Base-by-base conservation (phyloP, 441 rosid species). In the Populus trichocarpa region DNA sequence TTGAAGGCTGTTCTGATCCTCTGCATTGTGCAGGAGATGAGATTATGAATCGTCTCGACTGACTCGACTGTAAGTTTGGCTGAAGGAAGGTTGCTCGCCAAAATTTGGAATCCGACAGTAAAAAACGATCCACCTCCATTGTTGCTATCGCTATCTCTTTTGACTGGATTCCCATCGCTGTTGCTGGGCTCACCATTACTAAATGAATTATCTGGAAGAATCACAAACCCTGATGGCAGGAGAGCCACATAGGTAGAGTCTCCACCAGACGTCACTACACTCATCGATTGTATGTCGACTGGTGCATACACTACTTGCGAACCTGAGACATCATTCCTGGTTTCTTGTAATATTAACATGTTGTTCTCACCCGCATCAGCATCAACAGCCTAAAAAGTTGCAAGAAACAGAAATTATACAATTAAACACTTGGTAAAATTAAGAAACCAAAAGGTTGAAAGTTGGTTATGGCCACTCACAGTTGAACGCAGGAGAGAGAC, bases 291-390 rank as follows among this genome's bases (percentile, higher is more conserved):
- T 0, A 91, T 74, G 84, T 92, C 98, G 50, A 95, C 96, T 0
- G 99, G 98, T 40, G 97, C 94, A 84, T 93, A 92, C 25, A 92
- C 94, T 0, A 95, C 88, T 67, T 85, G 81, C 35, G 98, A 93
- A 42, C 96, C 94, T 10, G 97, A 81, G 1, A 91, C 87, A 84
- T 92, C 99, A 76, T 86, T 87, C 86, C 93, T 90, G 3, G 92
- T 92, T 84, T 95, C 99, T 75, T 93, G 98, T 32, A 95, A 80
- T 80, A 95, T 90, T 77, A 95, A 71, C 94, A 90, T 92, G 72
- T 89, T 82, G 69, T 86, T 28, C 30, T 2, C 89, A 26, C 81
- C 85, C 6, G 92, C 80, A 81, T 79, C 79, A 18, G 59, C 46
- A 71, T 65, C 28, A 46, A 79, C 77, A 61, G 84, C 84, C 95